Percentiles rank a stretch among this genome's conserved stretches.
phyloP scores from a whole-genome alignment of 257 asterid genomes.

The Solanum habrochaites region DNA sequence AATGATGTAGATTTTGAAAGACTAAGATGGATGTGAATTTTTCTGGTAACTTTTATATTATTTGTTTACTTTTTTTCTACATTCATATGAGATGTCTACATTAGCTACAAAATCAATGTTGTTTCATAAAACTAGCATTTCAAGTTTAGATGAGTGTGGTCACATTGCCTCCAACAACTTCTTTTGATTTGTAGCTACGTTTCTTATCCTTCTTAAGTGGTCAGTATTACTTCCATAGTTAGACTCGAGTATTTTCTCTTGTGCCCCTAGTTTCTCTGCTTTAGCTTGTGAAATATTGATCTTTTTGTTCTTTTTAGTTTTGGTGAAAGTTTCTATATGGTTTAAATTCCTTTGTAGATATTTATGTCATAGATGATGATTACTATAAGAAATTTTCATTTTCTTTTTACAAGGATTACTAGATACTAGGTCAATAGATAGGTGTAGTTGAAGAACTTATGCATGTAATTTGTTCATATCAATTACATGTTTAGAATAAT shows the following conservation, averaged over 20 bases:
- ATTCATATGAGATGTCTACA: not conserved
- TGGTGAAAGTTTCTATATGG: too few relatives aligned
- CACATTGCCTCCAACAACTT: too few relatives aligned
- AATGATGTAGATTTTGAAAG: slow-evolving; percentile 72
- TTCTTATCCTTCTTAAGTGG: not conserved
- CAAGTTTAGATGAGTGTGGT: too few relatives aligned
- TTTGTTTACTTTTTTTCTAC: not conserved
- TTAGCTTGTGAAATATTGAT: too few relatives aligned
- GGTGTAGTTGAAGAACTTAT: not conserved
- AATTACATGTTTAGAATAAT: not conserved
- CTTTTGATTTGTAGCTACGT: not conserved
- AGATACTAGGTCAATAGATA: not conserved
- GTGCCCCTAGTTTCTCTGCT: too few relatives aligned
- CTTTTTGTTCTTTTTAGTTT: too few relatives aligned
- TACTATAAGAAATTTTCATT: not conserved
- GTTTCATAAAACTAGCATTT: too few relatives aligned
- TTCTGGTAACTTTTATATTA: slow-evolving; percentile 41
- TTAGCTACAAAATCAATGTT: too few relatives aligned
- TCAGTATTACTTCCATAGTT: too few relatives aligned
- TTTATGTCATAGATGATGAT: not conserved
- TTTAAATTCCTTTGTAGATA: too few relatives aligned
- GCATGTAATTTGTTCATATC: not conserved
- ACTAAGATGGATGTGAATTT: slow-evolving; percentile 60
- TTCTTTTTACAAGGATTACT: not conserved
- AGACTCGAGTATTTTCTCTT: too few relatives aligned